Percentiles rank a stretch among this genome's conserved stretches.
These are phyloP conservation scores for Talaromyces ruber DNA, from an alignment of 495 filamentous ascomycete genomes.

Conservation along the genomic window DNA sequence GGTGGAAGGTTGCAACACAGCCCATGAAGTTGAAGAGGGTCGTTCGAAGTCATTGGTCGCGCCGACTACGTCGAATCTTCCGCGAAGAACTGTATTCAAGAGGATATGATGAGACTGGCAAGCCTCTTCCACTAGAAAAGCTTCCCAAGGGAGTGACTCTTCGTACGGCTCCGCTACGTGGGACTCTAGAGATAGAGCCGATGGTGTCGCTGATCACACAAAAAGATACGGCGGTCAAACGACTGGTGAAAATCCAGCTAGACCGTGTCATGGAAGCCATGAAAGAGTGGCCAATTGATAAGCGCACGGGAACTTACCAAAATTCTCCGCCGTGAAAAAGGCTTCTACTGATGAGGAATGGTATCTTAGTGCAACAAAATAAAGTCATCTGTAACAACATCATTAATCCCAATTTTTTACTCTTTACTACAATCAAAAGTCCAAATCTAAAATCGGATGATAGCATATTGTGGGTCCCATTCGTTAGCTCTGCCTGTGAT, in stretches of 20 bases:
- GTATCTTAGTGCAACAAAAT: neutral
- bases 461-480: neutral
- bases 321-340: neutral
- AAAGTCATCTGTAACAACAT: neutral
- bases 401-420: neutral
- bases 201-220: neutral
- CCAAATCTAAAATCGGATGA: neutral
- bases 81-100: constrained; percentile 41
- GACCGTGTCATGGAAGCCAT: neutral
- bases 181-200: constrained; percentile 1
- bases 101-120: constrained; percentile 50
- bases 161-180: neutral
- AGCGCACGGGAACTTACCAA: neutral
- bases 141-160: neutral
- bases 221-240: neutral
- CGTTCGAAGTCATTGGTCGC: constrained; percentile 43
- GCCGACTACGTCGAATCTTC: constrained; percentile 46
- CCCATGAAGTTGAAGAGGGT: constrained; percentile 29
- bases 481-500: neutral
- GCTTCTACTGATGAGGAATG: neutral
- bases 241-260: neutral
- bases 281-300: neutral
- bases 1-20: constrained; percentile 33
- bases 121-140: constrained; percentile 2
- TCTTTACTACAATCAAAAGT: no score